Conservation (phyloP, 2,329 filamentous ascomycete genomes). For the Cryphonectria naterciae region DNA sequence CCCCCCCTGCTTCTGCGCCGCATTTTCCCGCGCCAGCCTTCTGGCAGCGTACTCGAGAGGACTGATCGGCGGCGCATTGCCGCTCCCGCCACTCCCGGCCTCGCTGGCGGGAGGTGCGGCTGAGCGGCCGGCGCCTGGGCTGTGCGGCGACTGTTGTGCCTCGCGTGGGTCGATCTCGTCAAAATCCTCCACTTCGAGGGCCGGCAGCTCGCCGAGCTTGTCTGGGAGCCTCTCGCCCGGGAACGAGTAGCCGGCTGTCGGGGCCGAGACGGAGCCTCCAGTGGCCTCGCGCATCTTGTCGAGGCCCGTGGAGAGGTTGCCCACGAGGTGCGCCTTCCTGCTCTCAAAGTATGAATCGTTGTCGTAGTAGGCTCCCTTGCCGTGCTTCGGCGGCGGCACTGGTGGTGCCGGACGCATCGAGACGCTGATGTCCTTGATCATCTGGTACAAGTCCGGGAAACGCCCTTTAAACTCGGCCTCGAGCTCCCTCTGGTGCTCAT, state of each 20-base stretch:
- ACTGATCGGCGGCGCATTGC: conserved; percentile 41
- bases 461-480: conserved; percentile 53
- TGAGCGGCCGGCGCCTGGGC: conserved; percentile 40
- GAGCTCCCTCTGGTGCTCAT: conserved; percentile 52
- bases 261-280: neutral
- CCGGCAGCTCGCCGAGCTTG: conserved; percentile 27
- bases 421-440: conserved; percentile 44
- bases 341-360: conserved; percentile 31
- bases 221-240: conserved; percentile 23
- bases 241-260: conserved; percentile 25
- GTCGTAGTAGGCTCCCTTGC: conserved; percentile 18
- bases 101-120: conserved; percentile 8
- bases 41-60: conserved; percentile 41
- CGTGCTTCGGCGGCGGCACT: conserved; percentile 20
- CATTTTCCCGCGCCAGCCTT: conserved; percentile 15
- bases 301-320: conserved; percentile 38
- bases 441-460: conserved; percentile 51
- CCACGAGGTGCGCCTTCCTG: conserved; percentile 38
- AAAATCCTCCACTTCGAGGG: conserved; percentile 35
- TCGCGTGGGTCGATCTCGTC: conserved; percentile 48
- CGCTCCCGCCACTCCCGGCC: conserved; percentile 8
- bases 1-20: conserved; percentile 29
- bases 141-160: conserved; percentile 53
- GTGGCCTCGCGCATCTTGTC: conserved; percentile 40
- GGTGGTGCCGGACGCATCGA: conserved; percentile 20